Evolutionary conservation across 257 asterid genomes (phyloP), one percentile per base, ranked within the genome.

Genomic region (Rubia yunnanensis): DNA sequence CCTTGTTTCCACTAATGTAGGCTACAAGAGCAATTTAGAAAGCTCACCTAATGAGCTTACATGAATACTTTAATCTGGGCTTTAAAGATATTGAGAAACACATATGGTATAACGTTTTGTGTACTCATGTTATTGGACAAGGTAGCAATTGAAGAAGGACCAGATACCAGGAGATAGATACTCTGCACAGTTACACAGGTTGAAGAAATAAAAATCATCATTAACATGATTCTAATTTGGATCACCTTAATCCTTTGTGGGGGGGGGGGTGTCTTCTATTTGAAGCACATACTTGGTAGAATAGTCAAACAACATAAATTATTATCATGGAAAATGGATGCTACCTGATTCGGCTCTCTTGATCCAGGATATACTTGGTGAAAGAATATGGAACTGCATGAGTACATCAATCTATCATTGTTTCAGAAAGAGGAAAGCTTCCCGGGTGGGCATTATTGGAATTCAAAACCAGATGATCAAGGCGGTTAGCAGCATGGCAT

Each of bases 381-480:
- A 55, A 57, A 4, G 5, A 24, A 58, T 7, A 3, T 17, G 57
- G 27, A 22, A 11, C 20, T 4, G 8, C n/a, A n/a, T n/a, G n/a
- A n/a, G n/a, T n/a, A n/a, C n/a, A n/a, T n/a, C n/a, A n/a, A n/a
- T n/a, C n/a, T n/a, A n/a, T n/a, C n/a, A n/a, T n/a, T n/a, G n/a
- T n/a, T n/a, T n/a, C n/a, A n/a, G n/a, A n/a, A n/a, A n/a, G n/a
- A n/a, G n/a, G 32, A 65, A 56, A 10, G 70, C 76, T 14, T 76
- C 95, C 3, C 59, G 82, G 3, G 20, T 74, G 1, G 89, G 91
- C 23, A 71, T 86, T n/a, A n/a, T n/a, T n/a, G n/a, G n/a, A n/a
- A n/a, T n/a, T n/a, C n/a, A n/a, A n/a, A n/a, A n/a, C n/a, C n/a
- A n/a, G n/a, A n/a, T n/a, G n/a, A n/a, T n/a, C n/a, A n/a, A n/a